Evolutionary conservation across 1,139 yeast genomes (phyloP), one percentile per base, ranked within the genome.

Genomic region (Diutina mesorugosa): DNA sequence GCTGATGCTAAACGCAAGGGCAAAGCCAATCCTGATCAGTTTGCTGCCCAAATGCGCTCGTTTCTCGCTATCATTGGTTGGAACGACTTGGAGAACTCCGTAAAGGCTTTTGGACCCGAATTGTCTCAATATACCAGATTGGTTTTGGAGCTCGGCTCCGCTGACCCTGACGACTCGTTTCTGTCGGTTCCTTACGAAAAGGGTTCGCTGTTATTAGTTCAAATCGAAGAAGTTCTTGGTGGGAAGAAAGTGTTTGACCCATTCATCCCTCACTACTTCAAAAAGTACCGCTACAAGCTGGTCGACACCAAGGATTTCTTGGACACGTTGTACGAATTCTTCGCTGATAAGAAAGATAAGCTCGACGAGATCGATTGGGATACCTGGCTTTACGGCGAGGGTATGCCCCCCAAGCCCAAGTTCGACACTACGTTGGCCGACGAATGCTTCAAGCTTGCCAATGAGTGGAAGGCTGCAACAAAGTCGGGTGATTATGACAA

Each of bases 141-240:
- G 61, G 84, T 87, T 29, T 91, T 87, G 64, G 77, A 87, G 67
- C 76, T 89, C 63, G 77, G 84, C 64, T 81, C 78, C 63, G 69
- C 75, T 56, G 96, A 89, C 67, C 97, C 97, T 16, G 97, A 90
- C 69, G 96, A 89, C 64, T 85, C 95, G 0, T 90, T 89, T 69
- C 84, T 91, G 46, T 78, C 87, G 6, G 96, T 89, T 51, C 97
- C 97, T 1, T 90, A 90, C 69, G 97, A 90, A 68, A 90, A 89
- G 71, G 97, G 97, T 3, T 87, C 85, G 66, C 88, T 86, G 64
- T 77, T 90, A 65, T 74, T 90, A 60, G 88, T 82, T 71, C 80
- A 81, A 63, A 74, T 90, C 57, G 97, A 90, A 69, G 78, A 74
- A 57, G 57, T 61, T 28, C 71, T 78, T 18, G 90, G 93, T 54